phyloP scores from a whole-genome alignment of 2,329 filamentous ascomycete species.

The Xylariaceae sp. region DNA sequence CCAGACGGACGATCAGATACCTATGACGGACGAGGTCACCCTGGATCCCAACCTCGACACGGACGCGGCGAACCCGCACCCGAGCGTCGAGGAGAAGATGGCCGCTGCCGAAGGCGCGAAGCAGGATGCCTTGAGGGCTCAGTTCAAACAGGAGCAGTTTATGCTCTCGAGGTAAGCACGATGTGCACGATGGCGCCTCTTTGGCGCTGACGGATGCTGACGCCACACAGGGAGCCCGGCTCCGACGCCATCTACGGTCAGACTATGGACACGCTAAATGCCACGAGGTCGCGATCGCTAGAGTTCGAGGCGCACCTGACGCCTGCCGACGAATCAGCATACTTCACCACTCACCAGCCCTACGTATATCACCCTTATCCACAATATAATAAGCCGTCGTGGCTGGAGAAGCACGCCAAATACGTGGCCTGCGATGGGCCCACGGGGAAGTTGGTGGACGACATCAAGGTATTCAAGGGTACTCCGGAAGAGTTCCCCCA shows the following conservation, averaged over 20 bases:
- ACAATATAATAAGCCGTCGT: slow-evolving; percentile 55
- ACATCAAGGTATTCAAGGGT: slow-evolving; percentile 58
- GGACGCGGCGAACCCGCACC: slow-evolving; percentile 5
- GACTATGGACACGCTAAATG: slow-evolving; percentile 40
- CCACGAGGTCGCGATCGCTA: slow-evolving; percentile 25
- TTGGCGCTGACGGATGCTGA: no score
- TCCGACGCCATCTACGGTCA: slow-evolving; percentile 50
- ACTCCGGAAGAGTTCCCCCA: slow-evolving; percentile 50
- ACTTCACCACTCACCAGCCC: slow-evolving; percentile 39
- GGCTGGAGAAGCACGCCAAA: slow-evolving; percentile 46
- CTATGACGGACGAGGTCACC: slow-evolving; percentile 4
- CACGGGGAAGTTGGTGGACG: slow-evolving; percentile 49
- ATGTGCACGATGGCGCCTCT: no score
- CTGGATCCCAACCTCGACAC: not conserved
- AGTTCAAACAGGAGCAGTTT: slow-evolving; percentile 36
- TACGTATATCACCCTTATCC: slow-evolving; percentile 65
- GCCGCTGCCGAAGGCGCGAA: slow-evolving; percentile 24
- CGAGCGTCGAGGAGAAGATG: slow-evolving; percentile 23
- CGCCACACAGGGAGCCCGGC: slow-evolving; percentile 32
- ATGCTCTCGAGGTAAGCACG: no score
- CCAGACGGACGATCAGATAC: no score
- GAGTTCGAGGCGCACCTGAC: slow-evolving; percentile 25
- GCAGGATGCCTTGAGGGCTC: slow-evolving; percentile 22
- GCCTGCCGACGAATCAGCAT: slow-evolving; percentile 24
- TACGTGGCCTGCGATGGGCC: slow-evolving; percentile 61